Conservation (phyloP, 257 asterid species). For the Ajuga chamaepitys region DNA sequence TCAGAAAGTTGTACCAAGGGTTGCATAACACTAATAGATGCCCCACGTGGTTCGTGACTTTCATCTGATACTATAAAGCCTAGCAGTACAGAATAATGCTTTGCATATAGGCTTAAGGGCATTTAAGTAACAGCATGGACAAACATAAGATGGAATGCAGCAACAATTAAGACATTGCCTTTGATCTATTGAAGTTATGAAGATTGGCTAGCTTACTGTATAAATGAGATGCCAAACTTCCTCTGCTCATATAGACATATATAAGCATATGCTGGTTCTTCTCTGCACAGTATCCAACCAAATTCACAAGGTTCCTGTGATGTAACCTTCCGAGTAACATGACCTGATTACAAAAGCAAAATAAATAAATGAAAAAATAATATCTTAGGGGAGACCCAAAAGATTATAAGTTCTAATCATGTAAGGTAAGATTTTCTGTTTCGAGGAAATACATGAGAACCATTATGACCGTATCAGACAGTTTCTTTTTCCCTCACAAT, state of each 20-base stretch:
- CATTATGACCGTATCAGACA: not conserved
- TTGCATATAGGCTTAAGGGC: not conserved
- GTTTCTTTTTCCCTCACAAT: not conserved
- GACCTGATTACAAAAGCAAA: constrained; percentile 44
- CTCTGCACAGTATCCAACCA: constrained; percentile 95
- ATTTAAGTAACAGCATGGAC: not conserved
- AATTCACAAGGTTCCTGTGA: constrained; percentile 94
- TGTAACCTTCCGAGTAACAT: constrained; percentile 89
- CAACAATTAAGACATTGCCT: not conserved
- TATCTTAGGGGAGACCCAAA: not conserved
- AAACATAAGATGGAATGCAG: not conserved
- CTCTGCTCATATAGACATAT: constrained; percentile 86
- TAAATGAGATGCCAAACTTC: constrained; percentile 89
- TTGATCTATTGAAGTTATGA: not conserved
- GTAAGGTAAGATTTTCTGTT: not conserved
- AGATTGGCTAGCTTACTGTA: constrained; percentile 47
- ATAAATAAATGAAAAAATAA: constrained; percentile 3
- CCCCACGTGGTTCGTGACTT: not conserved
- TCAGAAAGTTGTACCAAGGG: not conserved
- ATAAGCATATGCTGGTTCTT: constrained; percentile 86
- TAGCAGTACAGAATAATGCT: not conserved
- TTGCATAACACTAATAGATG: not conserved
- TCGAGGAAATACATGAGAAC: not conserved
- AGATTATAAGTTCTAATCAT: not conserved
- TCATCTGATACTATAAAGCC: not conserved